A percentile compares a stretch with the other conserved stretches of the same genome.
Evolutionary conservation across 257 asterid species (phyloP).

Genomic region (Sherardia arvensis): DNA sequence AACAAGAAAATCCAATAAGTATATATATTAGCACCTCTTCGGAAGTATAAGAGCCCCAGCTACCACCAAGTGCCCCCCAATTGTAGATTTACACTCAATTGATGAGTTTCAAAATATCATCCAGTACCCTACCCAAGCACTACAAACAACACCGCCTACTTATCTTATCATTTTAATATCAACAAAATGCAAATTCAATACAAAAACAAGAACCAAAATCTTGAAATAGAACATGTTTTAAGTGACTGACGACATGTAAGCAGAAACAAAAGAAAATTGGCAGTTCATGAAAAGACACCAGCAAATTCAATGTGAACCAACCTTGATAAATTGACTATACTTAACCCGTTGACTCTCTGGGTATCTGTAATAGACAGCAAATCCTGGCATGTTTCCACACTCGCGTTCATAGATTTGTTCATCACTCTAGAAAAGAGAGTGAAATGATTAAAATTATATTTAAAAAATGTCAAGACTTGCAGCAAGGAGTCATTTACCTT

Average conservation of each 20-base stretch:
- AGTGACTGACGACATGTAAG: not conserved
- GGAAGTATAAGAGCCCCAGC: not conserved
- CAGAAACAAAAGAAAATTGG: not conserved
- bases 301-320: conserved; percentile 16
- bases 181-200: not conserved
- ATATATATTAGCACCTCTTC: not conserved
- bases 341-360: conserved; percentile 98
- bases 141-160: not conserved
- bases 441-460: not conserved
- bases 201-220: not conserved
- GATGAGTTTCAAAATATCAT: not conserved
- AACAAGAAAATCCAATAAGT: no score
- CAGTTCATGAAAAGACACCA: not conserved
- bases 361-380: conserved; percentile 93
- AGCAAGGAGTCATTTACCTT: conserved; percentile 40
- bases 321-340: conserved; percentile 93
- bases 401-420: conserved; percentile 90
- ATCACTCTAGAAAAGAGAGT: conserved; percentile 43
- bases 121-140: not conserved
- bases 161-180: not conserved
- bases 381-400: conserved; percentile 99
- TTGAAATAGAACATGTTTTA: not conserved
- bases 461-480: not conserved
- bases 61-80: not conserved
- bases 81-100: not conserved